A percentile compares a stretch with the other conserved stretches of the same genome.
Evolutionary conservation across 805 yeast genomes (phyloP).

Genomic region (Sporopachydermia lactativora): DNA sequence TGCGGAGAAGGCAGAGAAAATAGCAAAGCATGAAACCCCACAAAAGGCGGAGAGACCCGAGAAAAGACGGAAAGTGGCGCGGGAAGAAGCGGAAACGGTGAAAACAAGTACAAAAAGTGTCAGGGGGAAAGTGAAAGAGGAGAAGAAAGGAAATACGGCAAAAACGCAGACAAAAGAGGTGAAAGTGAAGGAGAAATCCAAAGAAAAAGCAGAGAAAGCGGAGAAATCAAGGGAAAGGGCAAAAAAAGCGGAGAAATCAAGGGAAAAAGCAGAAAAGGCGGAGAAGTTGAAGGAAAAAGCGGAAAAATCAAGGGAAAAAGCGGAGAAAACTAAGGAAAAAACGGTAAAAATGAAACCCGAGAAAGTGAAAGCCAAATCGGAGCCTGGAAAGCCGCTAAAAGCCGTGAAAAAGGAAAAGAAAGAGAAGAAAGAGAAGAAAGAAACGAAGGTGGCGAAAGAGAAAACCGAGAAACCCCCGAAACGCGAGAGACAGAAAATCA

Average conservation of each 20-base stretch:
- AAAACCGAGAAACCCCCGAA: no score
- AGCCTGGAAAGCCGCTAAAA: conserved; percentile 10
- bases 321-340: conserved; percentile 9
- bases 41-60: conserved; percentile 6
- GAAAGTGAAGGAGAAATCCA: conserved; percentile 1
- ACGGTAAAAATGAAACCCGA: conserved; percentile 6
- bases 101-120: no score
- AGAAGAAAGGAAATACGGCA: conserved; percentile 9
- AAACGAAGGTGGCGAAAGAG: no score
- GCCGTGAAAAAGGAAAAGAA: conserved; percentile 3
- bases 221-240: conserved; percentile 8
- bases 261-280: conserved; percentile 6
- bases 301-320: conserved; percentile 2
- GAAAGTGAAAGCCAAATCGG: conserved; percentile 6
- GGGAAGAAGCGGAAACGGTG: no score
- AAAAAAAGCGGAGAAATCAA: conserved; percentile 8
- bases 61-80: neutral
- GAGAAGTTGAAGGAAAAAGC: conserved; percentile 7
- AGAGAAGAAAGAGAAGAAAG: neutral
- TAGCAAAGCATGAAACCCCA: conserved; percentile 9
- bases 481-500: no score
- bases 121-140: no score
- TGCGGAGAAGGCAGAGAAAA: conserved; percentile 4
- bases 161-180: conserved; percentile 5
- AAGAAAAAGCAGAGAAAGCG: conserved; percentile 6